Percentiles rank a stretch among this genome's conserved stretches.
These are phyloP conservation scores for Hymenoscyphus albidus DNA, from an alignment of 2,329 filamentous ascomycete species.

Conservation along the genomic window DNA sequence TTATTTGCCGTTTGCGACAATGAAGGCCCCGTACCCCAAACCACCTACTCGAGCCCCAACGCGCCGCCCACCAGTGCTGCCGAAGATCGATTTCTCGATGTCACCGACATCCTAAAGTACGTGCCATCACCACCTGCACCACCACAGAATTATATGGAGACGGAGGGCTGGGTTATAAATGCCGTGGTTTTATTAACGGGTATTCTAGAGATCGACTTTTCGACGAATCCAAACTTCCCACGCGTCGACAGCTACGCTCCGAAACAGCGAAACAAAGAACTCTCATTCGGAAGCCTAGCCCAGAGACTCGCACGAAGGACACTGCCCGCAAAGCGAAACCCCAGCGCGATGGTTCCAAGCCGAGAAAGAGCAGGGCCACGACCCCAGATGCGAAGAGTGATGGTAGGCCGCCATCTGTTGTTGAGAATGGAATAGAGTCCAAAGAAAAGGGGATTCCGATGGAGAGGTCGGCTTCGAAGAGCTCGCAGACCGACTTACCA, in stretches of 20 bases:
- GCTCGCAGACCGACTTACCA: conserved; percentile 32
- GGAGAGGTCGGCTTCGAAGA: conserved; percentile 30
- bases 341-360: conserved; percentile 27
- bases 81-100: conserved; percentile 54
- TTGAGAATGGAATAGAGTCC: conserved; percentile 14
- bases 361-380: conserved; percentile 27
- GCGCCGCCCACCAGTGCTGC: conserved; percentile 48
- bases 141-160: conserved; percentile 4
- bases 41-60: conserved; percentile 54
- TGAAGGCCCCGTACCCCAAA: conserved; percentile 55
- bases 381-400: conserved; percentile 27
- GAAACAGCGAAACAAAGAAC: conserved; percentile 42
- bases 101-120: conserved; percentile 58
- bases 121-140: conserved; percentile 35
- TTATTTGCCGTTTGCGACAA: conserved; percentile 76
- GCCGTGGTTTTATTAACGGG: conserved; percentile 31
- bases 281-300: conserved; percentile 26
- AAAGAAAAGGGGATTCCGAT: conserved; percentile 19
- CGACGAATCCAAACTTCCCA: conserved; percentile 51
- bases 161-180: not conserved
- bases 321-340: conserved; percentile 24
- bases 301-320: conserved; percentile 21
- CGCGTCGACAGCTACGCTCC: conserved; percentile 44
- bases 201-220: conserved; percentile 44
- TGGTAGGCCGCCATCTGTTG: conserved; percentile 16